Evolutionary conservation across 805 yeast genomes (phyloP).

Genomic region (Spathaspora hagerdaliae): DNA sequence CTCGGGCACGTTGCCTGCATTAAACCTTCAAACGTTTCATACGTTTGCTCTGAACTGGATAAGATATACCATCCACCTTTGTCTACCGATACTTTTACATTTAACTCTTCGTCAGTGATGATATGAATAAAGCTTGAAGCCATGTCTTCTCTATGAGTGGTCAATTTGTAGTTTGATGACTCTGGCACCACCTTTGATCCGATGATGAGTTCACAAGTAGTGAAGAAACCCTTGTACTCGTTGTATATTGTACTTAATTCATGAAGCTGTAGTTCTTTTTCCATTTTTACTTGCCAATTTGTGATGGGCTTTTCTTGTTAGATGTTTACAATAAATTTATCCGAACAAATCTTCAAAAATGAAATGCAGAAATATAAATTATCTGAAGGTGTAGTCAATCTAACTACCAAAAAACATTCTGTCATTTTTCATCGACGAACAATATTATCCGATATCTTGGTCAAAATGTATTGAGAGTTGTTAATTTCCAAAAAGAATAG

Average conservation of each 20-base stretch:
- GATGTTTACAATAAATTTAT: too few species aligned
- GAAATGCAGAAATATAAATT: too few species aligned
- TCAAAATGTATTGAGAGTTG: too few species aligned
- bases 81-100: conserved; percentile 18
- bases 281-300: conserved; percentile 9
- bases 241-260: conserved; percentile 17
- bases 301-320: too few species aligned
- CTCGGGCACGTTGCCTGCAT: conserved; percentile 21
- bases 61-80: conserved; percentile 26
- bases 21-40: conserved; percentile 29
- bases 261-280: conserved; percentile 9
- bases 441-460: too few species aligned
- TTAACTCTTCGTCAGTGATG: conserved; percentile 13
- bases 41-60: conserved; percentile 5
- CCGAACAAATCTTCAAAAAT: too few species aligned
- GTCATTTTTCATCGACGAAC: too few species aligned
- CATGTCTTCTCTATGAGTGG: background rate
- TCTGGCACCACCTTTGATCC: background rate
- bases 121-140: conserved; percentile 8
- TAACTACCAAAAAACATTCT: too few species aligned
- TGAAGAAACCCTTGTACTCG: conserved; percentile 21
- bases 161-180: background rate
- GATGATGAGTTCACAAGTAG: conserved; percentile 9
- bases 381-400: too few species aligned
- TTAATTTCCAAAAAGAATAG: background rate